Base-by-base conservation (phyloP, 179 eudicot species). In the Beta lomatogona region DNA sequence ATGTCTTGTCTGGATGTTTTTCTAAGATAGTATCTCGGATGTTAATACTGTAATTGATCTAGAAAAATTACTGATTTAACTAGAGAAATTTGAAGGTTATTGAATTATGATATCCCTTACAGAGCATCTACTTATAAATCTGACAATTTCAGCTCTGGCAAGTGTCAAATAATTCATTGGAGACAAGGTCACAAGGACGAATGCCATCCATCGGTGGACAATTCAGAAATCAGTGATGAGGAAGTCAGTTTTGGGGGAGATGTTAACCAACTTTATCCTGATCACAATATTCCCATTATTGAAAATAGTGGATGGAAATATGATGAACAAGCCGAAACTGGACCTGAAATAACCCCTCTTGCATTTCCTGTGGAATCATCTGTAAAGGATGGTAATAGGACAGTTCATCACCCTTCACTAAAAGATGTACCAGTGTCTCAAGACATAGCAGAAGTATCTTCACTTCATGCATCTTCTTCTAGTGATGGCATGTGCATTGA, bases 91-190 rank as follows among this genome's bases (percentile, higher is more conserved):
- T 21, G 46, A 18, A 52, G 7, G 22, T 66, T 50, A 50, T 67
- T 53, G 22, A 66, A 41, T 5, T 66, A 21, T 57, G 55, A 68
- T 69, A 65, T 2, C 0, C 36, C 31, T 12, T 28, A 46, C n/a
- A 12, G 10, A 55, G 16, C 28, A 21, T 52, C 78, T 31, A 41
- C 41, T 48, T 70, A 22, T 66, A 50, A 52, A 70, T 73, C 44
- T 79, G 50, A 3, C 46, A 53, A 53, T 86, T 88, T 74, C 91
- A 95, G 99, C 86, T 93, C 99, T 78, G 92, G 97, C 68, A 92
- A 92, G 88, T 95, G 99, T 83, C 99, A 95, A 89, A 91, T 93
- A 44, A 54, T 90, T 77, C 98, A 95, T 77, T 95, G 99, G 99
- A 90, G 99, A 83, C 92, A 87, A 89, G 97, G 95, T 76, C 99